Percentiles rank a stretch among this genome's conserved stretches.
These are phyloP conservation scores for Cladorrhinum sp. DNA, from an alignment of 2,329 filamentous ascomycete species.

Conservation along the genomic window DNA sequence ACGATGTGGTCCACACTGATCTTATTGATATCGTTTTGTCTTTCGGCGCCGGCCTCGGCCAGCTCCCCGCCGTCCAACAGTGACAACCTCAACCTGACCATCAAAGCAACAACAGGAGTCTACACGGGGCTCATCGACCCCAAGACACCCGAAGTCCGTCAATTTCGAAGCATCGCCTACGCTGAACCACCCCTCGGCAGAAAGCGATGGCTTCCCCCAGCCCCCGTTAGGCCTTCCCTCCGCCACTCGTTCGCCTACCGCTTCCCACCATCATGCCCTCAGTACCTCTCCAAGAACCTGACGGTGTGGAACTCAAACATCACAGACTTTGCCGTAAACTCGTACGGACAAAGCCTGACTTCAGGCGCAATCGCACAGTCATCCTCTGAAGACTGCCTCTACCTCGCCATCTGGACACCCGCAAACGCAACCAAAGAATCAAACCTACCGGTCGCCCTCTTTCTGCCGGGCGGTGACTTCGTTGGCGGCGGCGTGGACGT, in stretches of 20 bases:
- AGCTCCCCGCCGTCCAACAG: not conserved
- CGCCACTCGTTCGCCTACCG: constrained; percentile 20
- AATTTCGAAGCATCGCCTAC: constrained; percentile 39
- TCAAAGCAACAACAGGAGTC: constrained; percentile 31
- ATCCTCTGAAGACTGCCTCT: constrained; percentile 41
- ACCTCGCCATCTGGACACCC: constrained; percentile 44
- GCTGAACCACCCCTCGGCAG: constrained; percentile 34
- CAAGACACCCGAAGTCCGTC: constrained; percentile 33
- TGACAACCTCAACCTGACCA: constrained; percentile 12
- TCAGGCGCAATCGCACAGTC: constrained; percentile 27
- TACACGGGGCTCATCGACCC: constrained; percentile 35
- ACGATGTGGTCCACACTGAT: not conserved
- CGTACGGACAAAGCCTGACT: constrained; percentile 32
- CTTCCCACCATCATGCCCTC: constrained; percentile 28
- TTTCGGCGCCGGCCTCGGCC: not conserved
- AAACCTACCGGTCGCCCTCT: constrained; percentile 42
- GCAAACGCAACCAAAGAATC: constrained; percentile 17
- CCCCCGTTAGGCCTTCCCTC: constrained; percentile 20
- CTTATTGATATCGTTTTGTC: not conserved
- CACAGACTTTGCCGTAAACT: constrained; percentile 32
- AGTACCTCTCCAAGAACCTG: constrained; percentile 27
- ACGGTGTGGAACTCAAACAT: constrained; percentile 31
- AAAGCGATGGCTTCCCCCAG: constrained; percentile 25
- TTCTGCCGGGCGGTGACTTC: constrained; percentile 48
- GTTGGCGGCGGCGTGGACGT: constrained; percentile 42